Evolutionary conservation across 495 filamentous ascomycete genomes (phyloP).

Genomic region (Immersiella caudata): DNA sequence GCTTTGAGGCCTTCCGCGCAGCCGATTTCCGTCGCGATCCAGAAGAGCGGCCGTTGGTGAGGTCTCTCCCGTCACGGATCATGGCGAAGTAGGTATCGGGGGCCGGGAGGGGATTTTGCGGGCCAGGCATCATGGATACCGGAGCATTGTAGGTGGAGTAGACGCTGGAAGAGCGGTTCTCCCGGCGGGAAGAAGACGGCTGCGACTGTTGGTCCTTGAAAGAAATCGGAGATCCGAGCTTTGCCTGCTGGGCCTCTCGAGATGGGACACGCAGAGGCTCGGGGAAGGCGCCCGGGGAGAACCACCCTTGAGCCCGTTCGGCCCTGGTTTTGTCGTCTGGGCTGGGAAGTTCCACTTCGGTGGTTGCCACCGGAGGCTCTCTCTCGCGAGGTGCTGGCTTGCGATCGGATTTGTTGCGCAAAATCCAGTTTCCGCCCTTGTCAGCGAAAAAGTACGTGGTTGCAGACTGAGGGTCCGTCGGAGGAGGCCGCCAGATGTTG

Average conservation of each 20-base stretch:
- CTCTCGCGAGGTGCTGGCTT: constrained; percentile 2
- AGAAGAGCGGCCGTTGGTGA: constrained; percentile 17
- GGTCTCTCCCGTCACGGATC: constrained; percentile 25
- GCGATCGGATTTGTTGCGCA: constrained; percentile 32
- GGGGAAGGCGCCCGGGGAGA: constrained; percentile 33
- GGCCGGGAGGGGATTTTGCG: constrained; percentile 18
- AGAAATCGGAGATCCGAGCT: constrained; percentile 34
- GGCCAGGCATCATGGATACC: constrained; percentile 14
- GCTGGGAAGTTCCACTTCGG: constrained; percentile 42
- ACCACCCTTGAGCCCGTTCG: constrained; percentile 39
- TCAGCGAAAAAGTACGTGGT: constrained; percentile 47
- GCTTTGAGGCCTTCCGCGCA: constrained; percentile 14
- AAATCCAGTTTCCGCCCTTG: constrained; percentile 50
- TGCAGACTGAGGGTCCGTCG: constrained; percentile 42
- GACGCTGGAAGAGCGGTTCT: constrained; percentile 19
- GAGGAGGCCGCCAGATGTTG: constrained; percentile 46
- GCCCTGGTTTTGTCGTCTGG: constrained; percentile 45
- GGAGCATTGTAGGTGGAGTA: constrained; percentile 23
- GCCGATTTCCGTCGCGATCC: constrained; percentile 20
- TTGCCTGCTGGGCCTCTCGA: constrained; percentile 13
- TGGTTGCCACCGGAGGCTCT: constrained; percentile 18
- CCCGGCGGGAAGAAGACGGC: not conserved
- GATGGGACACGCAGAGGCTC: constrained; percentile 31
- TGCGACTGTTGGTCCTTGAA: constrained; percentile 29
- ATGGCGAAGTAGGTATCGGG: constrained; percentile 23